Evolutionary conservation across 2,329 filamentous ascomycete genomes (phyloP).

Genomic region (Orbilia oligospora): DNA sequence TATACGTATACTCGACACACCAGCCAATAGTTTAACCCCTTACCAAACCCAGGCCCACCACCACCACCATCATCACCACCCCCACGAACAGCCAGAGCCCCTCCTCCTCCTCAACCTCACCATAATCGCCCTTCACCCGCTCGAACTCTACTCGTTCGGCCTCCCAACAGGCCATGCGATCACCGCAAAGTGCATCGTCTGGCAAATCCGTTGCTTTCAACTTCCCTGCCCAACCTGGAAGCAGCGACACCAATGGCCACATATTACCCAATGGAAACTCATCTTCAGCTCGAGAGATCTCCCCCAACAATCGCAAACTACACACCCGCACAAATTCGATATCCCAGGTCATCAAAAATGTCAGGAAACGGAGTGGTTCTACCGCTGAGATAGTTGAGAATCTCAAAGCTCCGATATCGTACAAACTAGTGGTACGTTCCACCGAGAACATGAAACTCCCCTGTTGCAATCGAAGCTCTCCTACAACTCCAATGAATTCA

Average conservation of each 20-base stretch:
- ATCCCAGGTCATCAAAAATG: conserved; percentile 49
- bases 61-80: neutral
- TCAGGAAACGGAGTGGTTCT: conserved; percentile 56
- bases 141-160: conserved; percentile 13
- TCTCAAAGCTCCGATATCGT: conserved; percentile 60
- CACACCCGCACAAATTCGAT: conserved; percentile 58
- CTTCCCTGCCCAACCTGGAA: conserved; percentile 1
- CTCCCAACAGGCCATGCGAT: conserved; percentile 40
- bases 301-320: conserved; percentile 36
- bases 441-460: conserved; percentile 22
- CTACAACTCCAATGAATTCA: neutral
- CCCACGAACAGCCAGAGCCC: neutral
- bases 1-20: neutral
- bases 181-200: conserved; percentile 56
- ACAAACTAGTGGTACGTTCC: conserved; percentile 58
- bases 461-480: conserved; percentile 15
- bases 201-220: conserved; percentile 50
- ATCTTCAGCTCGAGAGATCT: conserved; percentile 50
- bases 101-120: neutral
- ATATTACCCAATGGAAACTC: conserved; percentile 24
- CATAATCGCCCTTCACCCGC: neutral
- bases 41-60: neutral
- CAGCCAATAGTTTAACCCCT: conserved; percentile 8
- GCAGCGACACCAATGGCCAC: conserved; percentile 45
- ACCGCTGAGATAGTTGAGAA: conserved; percentile 60